Evolutionary conservation across 306 rosid genomes (phyloP), one percentile per base, ranked within the genome.

Genomic region (Corylus avellana): DNA sequence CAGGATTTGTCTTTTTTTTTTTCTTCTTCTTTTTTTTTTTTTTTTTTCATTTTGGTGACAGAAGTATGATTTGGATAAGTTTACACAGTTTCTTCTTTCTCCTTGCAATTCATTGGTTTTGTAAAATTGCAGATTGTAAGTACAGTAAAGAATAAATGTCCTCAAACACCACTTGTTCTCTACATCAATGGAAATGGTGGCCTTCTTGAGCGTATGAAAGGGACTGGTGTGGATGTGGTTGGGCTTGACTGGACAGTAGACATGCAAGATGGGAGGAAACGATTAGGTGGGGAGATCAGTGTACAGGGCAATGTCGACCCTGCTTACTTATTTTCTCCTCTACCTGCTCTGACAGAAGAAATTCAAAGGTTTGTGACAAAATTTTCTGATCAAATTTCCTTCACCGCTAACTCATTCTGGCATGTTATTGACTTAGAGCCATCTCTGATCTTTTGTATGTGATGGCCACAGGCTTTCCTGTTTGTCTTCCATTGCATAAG

Each of bases 221-320:
- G 90, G 51, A 88, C 88, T 29, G 98, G 94, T 35, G 98, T 91
- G 42, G 98, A 95, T 76, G 98, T 95, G 71, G 90, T 95, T 77
- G 98, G 98, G 70, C 87, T 95, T 64, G 98, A 95, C 83, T 92
- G 98, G 98, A 95, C 98, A 0, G 94, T 95, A 49, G 98, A 95
- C 89, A 95, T 95, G 94, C 97, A 90, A 57, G 98, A 95, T 68
- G 98, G 98, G 80, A 92, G 96, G 83, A 88, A 81, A 76, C 88
- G 98, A 85, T 79, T 92, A 80, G 98, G 98, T 58, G 82, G 87
- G 75, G 94, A 78, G 68, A 86, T 91, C 74, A 86, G 97, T 37
- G 91, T 95, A 59, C 98, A 95, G 82, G 98, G 98, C 80, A 95
- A 95, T 74, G 97, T 95, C n/a, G 98, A 95, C 66, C 98, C 98